Percentiles rank a stretch among this genome's conserved stretches.
Conservation (phyloP, 2,329 filamentous ascomycete genomes). For the Parascedosporium putredinis region DNA sequence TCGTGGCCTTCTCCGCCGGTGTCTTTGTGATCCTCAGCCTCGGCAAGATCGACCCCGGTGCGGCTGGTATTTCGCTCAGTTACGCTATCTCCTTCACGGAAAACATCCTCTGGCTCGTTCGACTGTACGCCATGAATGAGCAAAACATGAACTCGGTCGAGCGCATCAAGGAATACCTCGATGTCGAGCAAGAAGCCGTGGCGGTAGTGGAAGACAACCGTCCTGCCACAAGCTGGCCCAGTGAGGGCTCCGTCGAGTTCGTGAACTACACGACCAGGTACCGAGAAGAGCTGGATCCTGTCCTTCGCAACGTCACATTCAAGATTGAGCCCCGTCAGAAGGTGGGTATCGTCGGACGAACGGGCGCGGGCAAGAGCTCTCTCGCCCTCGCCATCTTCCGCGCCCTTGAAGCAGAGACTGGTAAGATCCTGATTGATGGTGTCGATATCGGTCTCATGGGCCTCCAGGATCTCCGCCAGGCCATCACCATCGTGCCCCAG, state of each 20-base stretch:
- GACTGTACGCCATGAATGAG: conserved; percentile 88
- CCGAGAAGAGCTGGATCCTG: conserved; percentile 74
- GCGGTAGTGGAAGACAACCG: conserved; percentile 68
- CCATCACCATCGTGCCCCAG: conserved; percentile 95
- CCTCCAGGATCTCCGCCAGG: conserved; percentile 82
- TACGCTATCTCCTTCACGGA: conserved; percentile 97
- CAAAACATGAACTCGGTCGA: conserved; percentile 99
- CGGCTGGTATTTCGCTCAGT: conserved; percentile 85
- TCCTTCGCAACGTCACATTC: conserved; percentile 75
- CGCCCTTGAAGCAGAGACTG: conserved; percentile 79
- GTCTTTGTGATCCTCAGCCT: conserved; percentile 80
- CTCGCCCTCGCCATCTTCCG: conserved; percentile 88
- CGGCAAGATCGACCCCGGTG: conserved; percentile 76
- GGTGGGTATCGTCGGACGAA: conserved; percentile 91
- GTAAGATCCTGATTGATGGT: conserved; percentile 81
- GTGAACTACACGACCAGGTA: conserved; percentile 83
- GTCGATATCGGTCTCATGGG: conserved; percentile 87
- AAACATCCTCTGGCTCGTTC: conserved; percentile 92
- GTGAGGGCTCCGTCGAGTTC: conserved; percentile 77
- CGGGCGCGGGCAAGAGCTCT: conserved; percentile 93
- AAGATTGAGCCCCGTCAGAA: conserved; percentile 80
- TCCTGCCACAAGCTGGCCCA: conserved; percentile 75
- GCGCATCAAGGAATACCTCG: conserved; percentile 92
- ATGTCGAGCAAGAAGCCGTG: conserved; percentile 86
- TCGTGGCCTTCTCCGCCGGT: conserved; percentile 89